Conservation (phyloP, 2,329 filamentous ascomycete genomes). For the Verticillium klebahnii region DNA sequence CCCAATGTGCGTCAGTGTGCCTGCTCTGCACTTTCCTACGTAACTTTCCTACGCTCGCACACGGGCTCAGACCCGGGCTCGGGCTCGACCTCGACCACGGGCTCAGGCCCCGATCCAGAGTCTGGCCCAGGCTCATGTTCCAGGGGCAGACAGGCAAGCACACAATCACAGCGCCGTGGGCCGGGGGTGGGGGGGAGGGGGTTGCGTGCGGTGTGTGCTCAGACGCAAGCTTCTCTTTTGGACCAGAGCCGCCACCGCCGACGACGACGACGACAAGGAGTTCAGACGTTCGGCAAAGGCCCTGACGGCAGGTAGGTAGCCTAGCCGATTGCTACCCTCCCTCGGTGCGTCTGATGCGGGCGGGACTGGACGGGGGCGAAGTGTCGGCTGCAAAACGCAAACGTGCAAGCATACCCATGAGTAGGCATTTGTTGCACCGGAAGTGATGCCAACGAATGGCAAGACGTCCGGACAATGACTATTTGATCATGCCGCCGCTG, state of each 20-base stretch:
- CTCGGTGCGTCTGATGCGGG: not conserved
- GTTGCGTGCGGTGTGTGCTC: too few species aligned
- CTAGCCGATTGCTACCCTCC: not conserved
- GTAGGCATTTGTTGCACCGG: not conserved
- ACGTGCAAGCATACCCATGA: not conserved
- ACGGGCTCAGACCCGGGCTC: too few species aligned
- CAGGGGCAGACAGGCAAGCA: too few species aligned
- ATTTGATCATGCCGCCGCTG: not conserved
- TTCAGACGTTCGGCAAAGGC: not conserved
- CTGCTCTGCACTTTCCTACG: too few species aligned
- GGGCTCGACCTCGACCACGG: too few species aligned
- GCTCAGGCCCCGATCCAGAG: too few species aligned
- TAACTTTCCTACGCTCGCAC: too few species aligned
- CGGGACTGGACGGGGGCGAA: not conserved
- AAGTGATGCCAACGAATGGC: not conserved
- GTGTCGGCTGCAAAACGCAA: not conserved
- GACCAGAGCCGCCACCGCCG: not conserved
- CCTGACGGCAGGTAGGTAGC: not conserved
- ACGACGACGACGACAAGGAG: not conserved
- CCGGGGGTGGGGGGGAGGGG: too few species aligned
- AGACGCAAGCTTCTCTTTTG: too few species aligned
- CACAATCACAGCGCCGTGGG: too few species aligned
- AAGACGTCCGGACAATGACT: not conserved
- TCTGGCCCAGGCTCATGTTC: too few species aligned
- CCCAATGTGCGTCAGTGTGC: too few species aligned